Base-by-base conservation (phyloP, 345 rosid genomes). In the Hibiscus mutabilis region DNA sequence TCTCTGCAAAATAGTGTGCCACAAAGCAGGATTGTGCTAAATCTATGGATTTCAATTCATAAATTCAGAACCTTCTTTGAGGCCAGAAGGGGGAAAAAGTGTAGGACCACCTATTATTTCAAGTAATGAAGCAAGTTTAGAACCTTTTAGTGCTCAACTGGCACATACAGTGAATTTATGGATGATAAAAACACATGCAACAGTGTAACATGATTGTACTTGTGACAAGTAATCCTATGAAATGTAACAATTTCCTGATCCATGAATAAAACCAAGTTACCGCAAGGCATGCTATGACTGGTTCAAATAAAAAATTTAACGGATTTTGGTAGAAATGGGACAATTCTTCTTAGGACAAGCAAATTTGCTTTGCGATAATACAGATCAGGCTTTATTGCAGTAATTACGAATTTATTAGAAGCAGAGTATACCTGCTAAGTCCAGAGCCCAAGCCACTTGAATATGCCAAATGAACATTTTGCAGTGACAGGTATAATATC, bases 371-470 rank as follows among this genome's bases (percentile, higher is more conserved):
- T 64, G 68, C 15, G 3, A 44, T 22, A 22, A 42, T 8, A 44
- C 6, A 66, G 15, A 44, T 44, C 56, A 22, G 7, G 55, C 37
- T 24, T 66, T 46, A 44, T 42, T 27, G 31, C 51, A 60, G 70
- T 16, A 66, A 55, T 49, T 14, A 15, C 58, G 44, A 59, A 74
- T 66, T 44, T 22, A 76, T 16, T 63, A 53, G 53, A 70, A 51
- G 64, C 9, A 70, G 62, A 66, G 25, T 82, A 19, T 76, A 87
- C 99, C 99, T 85, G 74, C 94, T 92, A 77, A 89, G 82, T 59
- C 96, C 97, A 74, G 97, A 89, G 53, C 93, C 97, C 87, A 92
- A 82, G 76, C 97, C 98, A 10, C 94, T 81, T 78, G 99, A 95
- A 85, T 90, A 87, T 72, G 91, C 92, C 55, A 90, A 74, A 77